These are phyloP conservation scores for Stygiomarasmius scandens DNA, from an alignment of 1,284 basidiomycete species.

Conservation along the genomic window DNA sequence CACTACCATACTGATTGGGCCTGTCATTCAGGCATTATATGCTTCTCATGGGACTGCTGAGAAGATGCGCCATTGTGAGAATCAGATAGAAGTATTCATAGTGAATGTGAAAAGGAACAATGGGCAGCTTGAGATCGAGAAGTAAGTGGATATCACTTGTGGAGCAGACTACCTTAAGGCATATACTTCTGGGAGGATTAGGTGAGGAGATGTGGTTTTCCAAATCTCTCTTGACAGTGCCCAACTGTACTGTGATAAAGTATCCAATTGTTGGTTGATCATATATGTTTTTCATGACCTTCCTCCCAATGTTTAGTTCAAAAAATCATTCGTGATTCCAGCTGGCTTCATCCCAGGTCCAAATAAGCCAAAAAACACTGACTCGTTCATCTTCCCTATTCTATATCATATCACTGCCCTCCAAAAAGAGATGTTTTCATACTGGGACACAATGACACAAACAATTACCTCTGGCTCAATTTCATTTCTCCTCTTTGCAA, in stretches of 20 bases:
- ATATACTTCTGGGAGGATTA: slow-evolving; percentile 11
- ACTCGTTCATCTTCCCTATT: slow-evolving; percentile 27
- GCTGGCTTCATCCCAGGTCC: slow-evolving; percentile 32
- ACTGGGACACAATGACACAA: slow-evolving; percentile 11
- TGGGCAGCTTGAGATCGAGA: slow-evolving; percentile 3
- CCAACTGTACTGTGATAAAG: slow-evolving; percentile 23
- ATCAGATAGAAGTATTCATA: slow-evolving; percentile 6
- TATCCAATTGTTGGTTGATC: slow-evolving; percentile 24
- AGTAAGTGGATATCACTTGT: slow-evolving; percentile 16
- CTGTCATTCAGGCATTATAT: slow-evolving; percentile 24
- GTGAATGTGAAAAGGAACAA: slow-evolving; percentile 19
- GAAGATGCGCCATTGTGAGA: slow-evolving; percentile 22
- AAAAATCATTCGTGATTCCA: slow-evolving; percentile 27
- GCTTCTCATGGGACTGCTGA: slow-evolving; percentile 15
- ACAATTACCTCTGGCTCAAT: background rate
- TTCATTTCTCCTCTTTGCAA: slow-evolving; percentile 6
- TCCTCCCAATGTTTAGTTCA: slow-evolving; percentile 24
- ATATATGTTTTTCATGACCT: slow-evolving; percentile 25
- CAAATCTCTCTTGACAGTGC: slow-evolving; percentile 25
- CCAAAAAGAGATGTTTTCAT: slow-evolving; percentile 21
- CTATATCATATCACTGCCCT: slow-evolving; percentile 30
- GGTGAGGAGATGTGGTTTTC: slow-evolving; percentile 13
- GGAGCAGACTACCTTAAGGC: slow-evolving; percentile 21
- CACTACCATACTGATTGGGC: slow-evolving; percentile 21
- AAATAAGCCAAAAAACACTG: slow-evolving; percentile 30